Base-by-base conservation (phyloP, 305 asterid species). In the Fraxinus paxiana region DNA sequence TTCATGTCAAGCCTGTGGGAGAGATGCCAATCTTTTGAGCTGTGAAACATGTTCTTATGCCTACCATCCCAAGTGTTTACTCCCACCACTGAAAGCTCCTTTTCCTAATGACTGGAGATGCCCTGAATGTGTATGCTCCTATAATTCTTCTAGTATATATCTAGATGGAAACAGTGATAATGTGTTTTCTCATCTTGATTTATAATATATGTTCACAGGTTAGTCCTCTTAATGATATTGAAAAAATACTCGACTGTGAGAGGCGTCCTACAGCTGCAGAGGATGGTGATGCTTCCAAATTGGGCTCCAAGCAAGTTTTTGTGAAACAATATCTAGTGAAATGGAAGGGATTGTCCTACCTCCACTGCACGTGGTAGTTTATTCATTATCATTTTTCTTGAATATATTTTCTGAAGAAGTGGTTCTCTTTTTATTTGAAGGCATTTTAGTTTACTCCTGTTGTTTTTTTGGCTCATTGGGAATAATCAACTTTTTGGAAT, bases 261-360 rank as follows among this genome's bases (percentile, higher is more conserved):
- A 83, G 87, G 93, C 96, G 99, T 75, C 97, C 98, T 37, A 85
- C 90, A 71, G 89, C 88, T 81, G 91, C 88, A 43, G 87, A 90
- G 77, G 97, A 92, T 71, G 81, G 69, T 77, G 95, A 92, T 86
- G 91, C 90, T 63, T 84, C 94, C 43, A 86, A 88, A 79, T 87
- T 89, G 30, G 99, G 97, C 17, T 89, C 97, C 9, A 89, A 89
- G 87, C 98, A 92, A 90, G 90, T 85, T 82, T 85, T 91, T 85
- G 92, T 87, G 85, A 96, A 92, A 84, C 99, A 96, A 84, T 96
- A 96, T 87, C 89, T 96, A 83, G 92, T 96, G 43, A 96, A 96
- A 87, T 96, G 99, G 99, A 96, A 94, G 88, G 98, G 97, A 78
- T 72, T 86, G 83, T 96, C 99, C 48, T 91, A 96, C 90, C 92